Evolutionary conservation across 2,329 filamentous ascomycete species (phyloP), one percentile per base, ranked within the genome.

Genomic region (Penicillium sp.): DNA sequence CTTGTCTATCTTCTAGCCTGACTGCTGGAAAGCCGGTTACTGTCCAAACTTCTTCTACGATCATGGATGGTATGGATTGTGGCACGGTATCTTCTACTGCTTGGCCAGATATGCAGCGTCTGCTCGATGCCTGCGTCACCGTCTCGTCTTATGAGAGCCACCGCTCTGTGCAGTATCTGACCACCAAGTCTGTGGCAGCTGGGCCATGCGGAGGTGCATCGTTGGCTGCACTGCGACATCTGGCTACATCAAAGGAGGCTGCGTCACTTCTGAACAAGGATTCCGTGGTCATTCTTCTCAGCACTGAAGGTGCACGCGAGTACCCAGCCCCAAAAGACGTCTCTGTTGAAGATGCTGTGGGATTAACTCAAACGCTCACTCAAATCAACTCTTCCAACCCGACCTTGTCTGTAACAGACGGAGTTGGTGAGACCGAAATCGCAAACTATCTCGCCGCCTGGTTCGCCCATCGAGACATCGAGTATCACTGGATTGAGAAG

Each of bases 41-140:
- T 0, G 78, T 88, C 1, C 57, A 70, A 8, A 90, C 87, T 0
- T 77, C 75, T 0, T 74, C 82, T 3, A 91, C 87, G 0, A 90
- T 90, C 64, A 91, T 92, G 88, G 81, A 82, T 39, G 89, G 88
- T 0, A 83, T 92, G 76, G 85, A 89, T 62, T 92, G 88, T 59
- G 88, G 87, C 0, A 89, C 86, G 0, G 79, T 89, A 0, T 90
- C 87, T 0, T 77, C 77, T 0, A 84, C 81, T 0, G 86, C 88
- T 0, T 92, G 87, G 86, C 78, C 84, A 0, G 68, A 84, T 0
- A 69, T 92, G 4, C 72, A 76, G 8, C 68, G 75, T 0, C 82
- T 85, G 0, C 79, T 90, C 0, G 84, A 89, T 72, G 83, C 81
- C 1, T 82, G 81, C 51, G 72, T 87, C 0, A 82, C 81, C 0